These are phyloP conservation scores for Dryas octopetala DNA, from an alignment of 306 rosid genomes.

Conservation along the genomic window DNA sequence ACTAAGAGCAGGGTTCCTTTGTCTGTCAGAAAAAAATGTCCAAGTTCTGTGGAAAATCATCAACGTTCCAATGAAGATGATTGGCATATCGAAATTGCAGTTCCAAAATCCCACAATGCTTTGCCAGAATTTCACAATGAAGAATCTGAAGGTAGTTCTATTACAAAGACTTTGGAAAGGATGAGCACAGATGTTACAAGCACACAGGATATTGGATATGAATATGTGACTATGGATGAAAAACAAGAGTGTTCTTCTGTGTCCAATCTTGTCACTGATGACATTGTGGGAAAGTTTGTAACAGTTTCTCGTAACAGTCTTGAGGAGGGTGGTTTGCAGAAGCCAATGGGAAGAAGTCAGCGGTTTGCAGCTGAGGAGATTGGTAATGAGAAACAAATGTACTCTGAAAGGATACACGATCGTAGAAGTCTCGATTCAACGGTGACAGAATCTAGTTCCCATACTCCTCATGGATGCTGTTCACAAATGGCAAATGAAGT, in stretches of 20 bases:
- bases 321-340: slow-evolving; percentile 35
- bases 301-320: slow-evolving; percentile 45
- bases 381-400: slow-evolving; percentile 41
- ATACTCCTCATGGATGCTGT: slow-evolving; percentile 51
- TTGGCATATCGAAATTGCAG: slow-evolving; percentile 76
- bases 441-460: slow-evolving; percentile 54
- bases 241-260: slow-evolving; percentile 77
- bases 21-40: slow-evolving; percentile 51
- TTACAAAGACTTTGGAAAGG: slow-evolving; percentile 67
- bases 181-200: slow-evolving; percentile 59
- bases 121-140: slow-evolving; percentile 50
- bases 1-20: slow-evolving; percentile 50
- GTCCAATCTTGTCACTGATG: slow-evolving; percentile 49
- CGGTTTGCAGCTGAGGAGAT: slow-evolving; percentile 41
- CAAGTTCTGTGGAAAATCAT: slow-evolving; percentile 41
- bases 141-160: slow-evolving; percentile 77
- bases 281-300: slow-evolving; percentile 49
- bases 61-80: slow-evolving; percentile 55
- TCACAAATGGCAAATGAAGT: slow-evolving; percentile 61
- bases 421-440: slow-evolving; percentile 68
- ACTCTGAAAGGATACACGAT: slow-evolving; percentile 44
- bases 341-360: slow-evolving; percentile 43
- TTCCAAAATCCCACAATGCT: slow-evolving; percentile 45
- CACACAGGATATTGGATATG: slow-evolving; percentile 55
- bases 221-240: slow-evolving; percentile 73